phyloP scores from a whole-genome alignment of 1,284 basidiomycete species.

The Cystobasidiaceae sp. region DNA sequence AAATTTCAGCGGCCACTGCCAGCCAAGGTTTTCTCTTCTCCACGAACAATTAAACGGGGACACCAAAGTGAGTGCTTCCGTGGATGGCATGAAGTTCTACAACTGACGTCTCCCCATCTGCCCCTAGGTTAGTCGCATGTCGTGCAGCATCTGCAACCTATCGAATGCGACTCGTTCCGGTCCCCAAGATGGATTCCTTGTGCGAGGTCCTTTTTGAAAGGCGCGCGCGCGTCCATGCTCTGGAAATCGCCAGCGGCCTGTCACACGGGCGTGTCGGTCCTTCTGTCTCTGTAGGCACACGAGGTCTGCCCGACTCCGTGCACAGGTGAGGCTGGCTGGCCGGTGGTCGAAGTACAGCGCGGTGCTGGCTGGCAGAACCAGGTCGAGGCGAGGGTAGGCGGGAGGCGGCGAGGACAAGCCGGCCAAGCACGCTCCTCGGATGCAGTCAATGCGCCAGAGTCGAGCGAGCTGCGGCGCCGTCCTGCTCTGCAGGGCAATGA shows the following conservation, averaged over 20 bases:
- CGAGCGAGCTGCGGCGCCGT: slow-evolving; percentile 2
- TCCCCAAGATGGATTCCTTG: slow-evolving; percentile 24
- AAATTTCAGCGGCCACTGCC: slow-evolving; percentile 4
- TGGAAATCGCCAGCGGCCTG: not conserved
- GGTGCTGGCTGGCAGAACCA: not conserved
- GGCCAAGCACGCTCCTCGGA: slow-evolving; percentile 5
- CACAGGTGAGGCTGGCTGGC: not conserved
- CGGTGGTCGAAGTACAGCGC: not conserved
- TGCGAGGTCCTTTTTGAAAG: not conserved
- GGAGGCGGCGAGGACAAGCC: slow-evolving; percentile 8
- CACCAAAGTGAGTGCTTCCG: slow-evolving; percentile 20
- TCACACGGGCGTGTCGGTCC: not conserved
- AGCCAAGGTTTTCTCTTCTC: slow-evolving; percentile 3
- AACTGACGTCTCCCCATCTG: not conserved
- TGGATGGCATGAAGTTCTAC: not conserved
- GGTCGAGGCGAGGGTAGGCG: not conserved
- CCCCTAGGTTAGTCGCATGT: slow-evolving; percentile 24
- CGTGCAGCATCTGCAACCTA: not conserved
- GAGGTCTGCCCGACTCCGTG: not conserved
- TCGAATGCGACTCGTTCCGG: slow-evolving; percentile 31
- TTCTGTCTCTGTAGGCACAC: not conserved
- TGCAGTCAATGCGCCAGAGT: slow-evolving; percentile 3
- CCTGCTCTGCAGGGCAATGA: slow-evolving; percentile 1
- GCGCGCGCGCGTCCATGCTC: slow-evolving; percentile 8
- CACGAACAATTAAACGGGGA: slow-evolving; percentile 28